Evolutionary conservation across 495 filamentous ascomycete genomes (phyloP).

Genomic region (Neurospora pannonica): DNA sequence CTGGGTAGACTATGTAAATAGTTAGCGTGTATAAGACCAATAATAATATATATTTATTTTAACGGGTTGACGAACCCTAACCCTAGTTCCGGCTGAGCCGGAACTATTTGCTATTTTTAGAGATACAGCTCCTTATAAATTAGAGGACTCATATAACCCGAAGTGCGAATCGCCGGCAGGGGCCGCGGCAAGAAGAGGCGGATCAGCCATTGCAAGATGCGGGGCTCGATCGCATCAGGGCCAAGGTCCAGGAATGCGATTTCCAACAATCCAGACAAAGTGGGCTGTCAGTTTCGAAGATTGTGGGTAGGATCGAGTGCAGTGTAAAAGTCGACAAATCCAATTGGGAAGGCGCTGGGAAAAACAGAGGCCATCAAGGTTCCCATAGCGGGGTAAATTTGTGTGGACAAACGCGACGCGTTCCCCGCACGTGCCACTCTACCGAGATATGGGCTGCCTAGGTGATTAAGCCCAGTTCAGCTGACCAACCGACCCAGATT

Average conservation of each 20-base stretch:
- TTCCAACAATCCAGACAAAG: not conserved
- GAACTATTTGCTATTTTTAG: too few species aligned
- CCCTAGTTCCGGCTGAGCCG: too few species aligned
- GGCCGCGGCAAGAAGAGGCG: not conserved
- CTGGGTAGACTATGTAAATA: too few species aligned
- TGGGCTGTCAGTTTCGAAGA: not conserved
- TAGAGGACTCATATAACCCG: too few species aligned
- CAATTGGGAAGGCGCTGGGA: not conserved
- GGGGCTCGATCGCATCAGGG: not conserved
- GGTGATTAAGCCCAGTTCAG: not conserved
- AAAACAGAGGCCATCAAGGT: not conserved
- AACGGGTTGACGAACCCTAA: too few species aligned
- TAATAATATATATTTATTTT: too few species aligned
- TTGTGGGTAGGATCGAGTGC: not conserved
- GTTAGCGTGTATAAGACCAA: too few species aligned
- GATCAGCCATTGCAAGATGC: not conserved
- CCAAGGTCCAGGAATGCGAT: not conserved
- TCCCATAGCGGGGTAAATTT: not conserved
- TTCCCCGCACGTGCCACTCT: not conserved
- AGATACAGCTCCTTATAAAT: too few species aligned
- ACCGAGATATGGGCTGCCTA: not conserved
- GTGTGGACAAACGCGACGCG: not conserved
- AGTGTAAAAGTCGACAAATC: not conserved
- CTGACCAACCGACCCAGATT: not conserved
- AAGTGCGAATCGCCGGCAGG: not conserved